Percentiles rank a stretch among this genome's conserved stretches.
These are phyloP conservation scores for Somion occarium DNA, from an alignment of 1,284 basidiomycete species.

Conservation along the genomic window DNA sequence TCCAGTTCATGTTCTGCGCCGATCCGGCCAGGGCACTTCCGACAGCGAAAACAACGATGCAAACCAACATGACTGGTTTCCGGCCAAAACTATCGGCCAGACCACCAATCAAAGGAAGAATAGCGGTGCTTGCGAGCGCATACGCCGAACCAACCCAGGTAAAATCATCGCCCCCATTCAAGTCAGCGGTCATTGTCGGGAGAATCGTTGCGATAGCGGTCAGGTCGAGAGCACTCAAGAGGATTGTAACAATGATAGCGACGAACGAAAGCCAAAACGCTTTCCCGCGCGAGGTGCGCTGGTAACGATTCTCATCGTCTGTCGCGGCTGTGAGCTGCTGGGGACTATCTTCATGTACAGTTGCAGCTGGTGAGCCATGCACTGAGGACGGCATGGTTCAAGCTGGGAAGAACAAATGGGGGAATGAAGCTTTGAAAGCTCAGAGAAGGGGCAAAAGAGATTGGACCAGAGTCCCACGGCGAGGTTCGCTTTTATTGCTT, in stretches of 20 bases:
- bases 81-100: conserved; percentile 24
- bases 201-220: conserved; percentile 22
- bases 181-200: conserved; percentile 22
- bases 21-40: conserved; percentile 15
- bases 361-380: too few relatives aligned
- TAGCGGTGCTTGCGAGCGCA: conserved; percentile 20
- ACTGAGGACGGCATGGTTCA: too few relatives aligned
- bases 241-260: conserved; percentile 17
- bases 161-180: conserved; percentile 23
- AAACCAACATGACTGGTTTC: conserved; percentile 19
- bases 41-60: conserved; percentile 16
- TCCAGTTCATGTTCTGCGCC: conserved; percentile 16
- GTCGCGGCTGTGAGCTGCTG: too few relatives aligned
- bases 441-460: too few relatives aligned
- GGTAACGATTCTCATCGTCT: too few relatives aligned
- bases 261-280: conserved; percentile 22
- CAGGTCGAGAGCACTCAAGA: conserved; percentile 23
- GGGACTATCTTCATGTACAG: too few relatives aligned
- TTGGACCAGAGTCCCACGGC: too few relatives aligned
- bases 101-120: conserved; percentile 21
- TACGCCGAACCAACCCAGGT: conserved; percentile 24
- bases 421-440: too few relatives aligned
- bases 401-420: too few relatives aligned
- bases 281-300: conserved; percentile 7
- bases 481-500: too few relatives aligned